Evolutionary conservation across 257 asterid genomes (phyloP).

Genomic region (Solanum etuberosum): DNA sequence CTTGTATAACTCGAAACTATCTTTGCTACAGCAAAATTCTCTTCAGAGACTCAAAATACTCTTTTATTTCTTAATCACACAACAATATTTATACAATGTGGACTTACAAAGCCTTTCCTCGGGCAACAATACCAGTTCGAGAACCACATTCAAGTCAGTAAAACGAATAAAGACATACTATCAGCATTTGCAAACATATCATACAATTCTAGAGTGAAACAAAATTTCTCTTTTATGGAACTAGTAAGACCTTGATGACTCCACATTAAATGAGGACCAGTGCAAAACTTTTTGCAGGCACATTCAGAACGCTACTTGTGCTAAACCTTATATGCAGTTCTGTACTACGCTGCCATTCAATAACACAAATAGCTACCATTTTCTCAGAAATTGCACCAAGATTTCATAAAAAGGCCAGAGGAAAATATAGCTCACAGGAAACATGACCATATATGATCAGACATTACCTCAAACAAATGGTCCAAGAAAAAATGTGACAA

Average conservation of each 20-base stretch:
- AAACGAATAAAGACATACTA: neutral
- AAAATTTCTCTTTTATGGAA: neutral
- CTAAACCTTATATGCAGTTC: neutral
- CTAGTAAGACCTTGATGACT: neutral
- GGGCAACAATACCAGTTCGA: neutral
- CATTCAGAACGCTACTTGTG: no score
- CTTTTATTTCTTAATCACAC: neutral
- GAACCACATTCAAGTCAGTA: neutral
- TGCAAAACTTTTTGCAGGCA: neutral
- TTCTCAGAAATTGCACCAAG: neutral
- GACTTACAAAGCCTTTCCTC: neutral
- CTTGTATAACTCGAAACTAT: neutral
- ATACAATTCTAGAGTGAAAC: neutral
- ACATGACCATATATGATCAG: neutral
- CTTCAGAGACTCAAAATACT: neutral
- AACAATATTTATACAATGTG: neutral
- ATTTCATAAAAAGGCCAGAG: neutral
- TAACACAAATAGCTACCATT: neutral
- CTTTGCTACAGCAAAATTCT: neutral
- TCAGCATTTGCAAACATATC: neutral
- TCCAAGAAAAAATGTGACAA: constrained; percentile 90
- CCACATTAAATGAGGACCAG: neutral
- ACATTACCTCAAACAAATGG: constrained; percentile 77
- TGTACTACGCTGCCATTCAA: neutral
- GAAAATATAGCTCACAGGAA: neutral